Evolutionary conservation across 768 basidiomycete species (phyloP).

Genomic region (Chalciporus sphaerocephalus): DNA sequence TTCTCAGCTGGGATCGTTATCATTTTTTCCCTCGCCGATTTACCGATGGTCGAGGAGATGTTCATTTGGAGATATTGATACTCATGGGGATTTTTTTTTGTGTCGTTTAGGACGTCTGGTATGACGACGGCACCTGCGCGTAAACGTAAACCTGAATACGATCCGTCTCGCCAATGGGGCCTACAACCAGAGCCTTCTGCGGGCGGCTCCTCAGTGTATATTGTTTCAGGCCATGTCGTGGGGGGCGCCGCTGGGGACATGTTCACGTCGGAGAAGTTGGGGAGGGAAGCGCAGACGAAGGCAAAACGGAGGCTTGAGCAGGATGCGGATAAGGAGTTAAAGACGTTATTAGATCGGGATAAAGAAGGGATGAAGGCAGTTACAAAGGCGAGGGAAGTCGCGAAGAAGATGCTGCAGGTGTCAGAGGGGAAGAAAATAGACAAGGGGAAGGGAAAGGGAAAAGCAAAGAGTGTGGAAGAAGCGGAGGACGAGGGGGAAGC

Average conservation of each 20-base stretch:
- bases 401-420: conserved; percentile 24
- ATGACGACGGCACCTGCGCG: conserved; percentile 48
- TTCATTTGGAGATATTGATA: not conserved
- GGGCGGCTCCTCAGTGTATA: conserved; percentile 59
- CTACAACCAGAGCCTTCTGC: conserved; percentile 49
- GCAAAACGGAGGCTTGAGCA: conserved; percentile 58
- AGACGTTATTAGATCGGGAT: conserved; percentile 58
- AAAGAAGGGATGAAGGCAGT: conserved; percentile 65
- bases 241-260: conserved; percentile 41
- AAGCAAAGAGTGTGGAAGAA: conserved; percentile 11
- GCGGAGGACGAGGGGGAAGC: conserved; percentile 5
- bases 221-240: conserved; percentile 76
- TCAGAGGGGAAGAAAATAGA: conserved; percentile 11
- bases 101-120: conserved; percentile 59
- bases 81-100: not conserved
- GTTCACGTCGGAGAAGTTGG: conserved; percentile 65
- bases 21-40: not conserved
- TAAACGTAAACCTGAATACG: conserved; percentile 53
- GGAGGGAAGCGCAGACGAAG: conserved; percentile 75
- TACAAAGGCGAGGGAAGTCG: conserved; percentile 53
- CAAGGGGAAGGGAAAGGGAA: conserved; percentile 17
- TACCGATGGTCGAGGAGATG: too few species aligned
- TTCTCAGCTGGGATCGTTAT: conserved; percentile 71
- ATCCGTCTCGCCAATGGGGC: conserved; percentile 73
- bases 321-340: conserved; percentile 59